Evolutionary conservation across 2,329 filamentous ascomycete species (phyloP).

Genomic region (Metarhizium humberi): DNA sequence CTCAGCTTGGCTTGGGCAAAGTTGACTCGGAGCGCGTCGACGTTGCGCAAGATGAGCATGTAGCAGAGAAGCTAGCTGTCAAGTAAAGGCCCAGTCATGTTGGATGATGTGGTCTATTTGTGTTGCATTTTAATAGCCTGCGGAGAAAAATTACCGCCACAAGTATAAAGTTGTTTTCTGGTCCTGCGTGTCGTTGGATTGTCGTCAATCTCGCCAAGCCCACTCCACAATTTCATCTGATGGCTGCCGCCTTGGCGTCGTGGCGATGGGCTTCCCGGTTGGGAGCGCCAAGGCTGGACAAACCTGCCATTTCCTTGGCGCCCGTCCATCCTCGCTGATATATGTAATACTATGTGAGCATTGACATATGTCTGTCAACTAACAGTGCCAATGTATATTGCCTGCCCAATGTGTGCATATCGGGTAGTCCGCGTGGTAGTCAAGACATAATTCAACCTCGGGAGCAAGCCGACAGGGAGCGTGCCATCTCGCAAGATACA

Average conservation of each 20-base stretch:
- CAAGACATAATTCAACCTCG: too few relatives aligned
- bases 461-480: too few relatives aligned
- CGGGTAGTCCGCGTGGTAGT: too few relatives aligned
- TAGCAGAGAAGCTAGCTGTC: background rate
- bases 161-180: background rate
- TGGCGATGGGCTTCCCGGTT: background rate
- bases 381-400: too few relatives aligned
- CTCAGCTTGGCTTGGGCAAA: conserved; percentile 32
- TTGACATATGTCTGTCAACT: too few relatives aligned
- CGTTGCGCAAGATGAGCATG: background rate
- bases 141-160: too few relatives aligned
- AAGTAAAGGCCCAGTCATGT: background rate
- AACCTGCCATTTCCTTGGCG: too few relatives aligned
- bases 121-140: background rate
- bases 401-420: too few relatives aligned
- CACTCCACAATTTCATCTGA: background rate
- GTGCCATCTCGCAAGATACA: too few relatives aligned
- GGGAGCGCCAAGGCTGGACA: too few relatives aligned
- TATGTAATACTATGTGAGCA: too few relatives aligned
- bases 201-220: background rate
- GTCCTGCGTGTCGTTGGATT: background rate
- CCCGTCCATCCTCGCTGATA: too few relatives aligned
- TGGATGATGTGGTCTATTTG: background rate
- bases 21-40: background rate
- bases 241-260: background rate